Evolutionary conservation across 1,139 yeast species (phyloP), one percentile per base, ranked within the genome.

Genomic region (Hansenula sp.): DNA sequence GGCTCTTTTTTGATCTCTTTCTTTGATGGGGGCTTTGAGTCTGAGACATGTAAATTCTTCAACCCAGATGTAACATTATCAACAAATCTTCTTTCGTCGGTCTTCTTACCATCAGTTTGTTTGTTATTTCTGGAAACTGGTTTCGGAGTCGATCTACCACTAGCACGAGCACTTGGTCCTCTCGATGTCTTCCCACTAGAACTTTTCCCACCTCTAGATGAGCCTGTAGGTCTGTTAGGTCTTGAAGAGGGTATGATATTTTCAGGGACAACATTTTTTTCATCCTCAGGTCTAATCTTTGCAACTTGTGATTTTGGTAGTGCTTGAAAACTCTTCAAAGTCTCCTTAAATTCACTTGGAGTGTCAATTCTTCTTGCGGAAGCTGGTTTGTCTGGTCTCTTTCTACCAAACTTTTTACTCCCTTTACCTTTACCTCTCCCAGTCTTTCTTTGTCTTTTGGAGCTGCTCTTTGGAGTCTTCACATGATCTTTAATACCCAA

Each of bases 401-500:
- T 41, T 11, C 40, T 37, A 3, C 49, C 42, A 18, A 39, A 32
- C 18, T 34, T 41, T 3, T 36, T 40, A 32, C 10, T 18, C 6
- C 44, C 42, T 25, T 47, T 41, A n/a, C n/a, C n/a, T 32, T 43
- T 45, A 20, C 61, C 56, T 43, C 61, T 53, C 6, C 61, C 58
- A 3, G 46, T 34, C 34, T 50, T 53, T 51, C 65, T 51, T 52
- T 57, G 58, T 39, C 64, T 61, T 28, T 38, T 51, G 52, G 47
- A 42, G 45, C 38, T 44, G 44, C 25, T 37, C 32, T 40, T 22
- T 36, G 45, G 38, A 3, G 51, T 38, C 37, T 47, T 50, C 12
- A 48, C 44, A 19, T 52, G 44, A 34, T 76, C 82, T 46, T 69
- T 73, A 29, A 77, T 66, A 1, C 80, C 81, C 22, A 78, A 59